Evolutionary conservation across 2,329 filamentous ascomycete genomes (phyloP).

Genomic region (Acarospora socialis): DNA sequence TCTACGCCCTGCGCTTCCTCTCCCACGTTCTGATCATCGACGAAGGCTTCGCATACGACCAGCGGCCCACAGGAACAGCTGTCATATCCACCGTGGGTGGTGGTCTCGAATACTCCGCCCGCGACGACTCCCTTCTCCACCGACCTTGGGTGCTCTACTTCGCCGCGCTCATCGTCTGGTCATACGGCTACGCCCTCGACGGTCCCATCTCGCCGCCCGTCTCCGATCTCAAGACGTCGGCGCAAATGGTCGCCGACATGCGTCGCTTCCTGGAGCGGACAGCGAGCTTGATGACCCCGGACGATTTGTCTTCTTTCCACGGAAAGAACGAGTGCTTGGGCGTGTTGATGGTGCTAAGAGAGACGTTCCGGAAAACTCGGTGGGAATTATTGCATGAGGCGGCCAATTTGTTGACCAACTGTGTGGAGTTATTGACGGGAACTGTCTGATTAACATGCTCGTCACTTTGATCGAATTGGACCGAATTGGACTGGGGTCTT

Average conservation of each 20-base stretch:
- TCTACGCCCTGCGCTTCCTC: conserved; percentile 81
- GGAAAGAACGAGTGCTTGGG: conserved; percentile 75
- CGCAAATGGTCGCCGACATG: conserved; percentile 65
- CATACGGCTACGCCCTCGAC: conserved; percentile 81
- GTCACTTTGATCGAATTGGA: no score
- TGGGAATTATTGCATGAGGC: conserved; percentile 92
- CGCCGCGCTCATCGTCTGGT: conserved; percentile 84
- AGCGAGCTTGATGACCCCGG: conserved; percentile 57
- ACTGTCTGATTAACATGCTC: no score
- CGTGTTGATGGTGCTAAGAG: conserved; percentile 64
- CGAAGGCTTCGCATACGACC: conserved; percentile 34
- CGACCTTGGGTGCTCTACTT: conserved; percentile 94
- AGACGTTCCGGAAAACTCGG: conserved; percentile 66
- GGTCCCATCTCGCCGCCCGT: conserved; percentile 48
- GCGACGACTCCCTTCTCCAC: conserved; percentile 80
- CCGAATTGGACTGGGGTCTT: no score
- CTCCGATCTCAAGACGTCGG: conserved; percentile 41
- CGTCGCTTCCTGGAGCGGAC: conserved; percentile 59
- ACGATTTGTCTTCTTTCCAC: conserved; percentile 57
- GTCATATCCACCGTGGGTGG: conserved; percentile 17
- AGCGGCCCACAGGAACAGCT: conserved; percentile 22
- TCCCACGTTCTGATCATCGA: conserved; percentile 63
- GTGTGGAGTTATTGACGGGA: conserved; percentile 47
- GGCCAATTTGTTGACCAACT: conserved; percentile 63
- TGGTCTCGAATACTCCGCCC: conserved; percentile 50